Conservation (phyloP, 106 monocot genomes). For the Dendrobium nobile region DNA sequence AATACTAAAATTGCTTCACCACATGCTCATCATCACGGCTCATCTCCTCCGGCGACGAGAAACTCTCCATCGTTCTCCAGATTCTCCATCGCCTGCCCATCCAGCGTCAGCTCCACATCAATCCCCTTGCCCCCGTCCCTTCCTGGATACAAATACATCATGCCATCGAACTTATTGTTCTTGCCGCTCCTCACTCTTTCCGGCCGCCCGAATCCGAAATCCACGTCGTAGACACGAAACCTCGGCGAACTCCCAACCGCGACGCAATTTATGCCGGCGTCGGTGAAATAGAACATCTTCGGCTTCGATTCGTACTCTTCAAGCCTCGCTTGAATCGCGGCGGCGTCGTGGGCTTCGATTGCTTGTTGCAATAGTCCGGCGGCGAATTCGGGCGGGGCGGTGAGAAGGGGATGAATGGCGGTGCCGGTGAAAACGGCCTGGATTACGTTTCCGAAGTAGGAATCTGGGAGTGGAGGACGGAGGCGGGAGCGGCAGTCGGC, state of each 20-base stretch:
- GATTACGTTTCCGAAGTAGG: slow-evolving; percentile 87
- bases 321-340: slow-evolving; percentile 46
- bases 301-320: slow-evolving; percentile 81
- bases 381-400: slow-evolving; percentile 31
- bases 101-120: slow-evolving; percentile 81
- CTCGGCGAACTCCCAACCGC: slow-evolving; percentile 92
- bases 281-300: slow-evolving; percentile 86
- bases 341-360: slow-evolving; percentile 57
- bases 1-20: no score
- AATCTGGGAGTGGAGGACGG: slow-evolving; percentile 51
- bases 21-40: neutral
- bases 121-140: slow-evolving; percentile 56
- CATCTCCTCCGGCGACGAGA: slow-evolving; percentile 11
- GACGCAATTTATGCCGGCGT: slow-evolving; percentile 75
- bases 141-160: slow-evolving; percentile 82
- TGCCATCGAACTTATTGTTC: slow-evolving; percentile 98
- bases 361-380: slow-evolving; percentile 52
- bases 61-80: slow-evolving; percentile 71
- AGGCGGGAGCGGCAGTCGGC: slow-evolving; percentile 69
- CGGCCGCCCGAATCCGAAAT: slow-evolving; percentile 88
- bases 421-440: slow-evolving; percentile 82
- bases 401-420: slow-evolving; percentile 43
- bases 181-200: slow-evolving; percentile 80
- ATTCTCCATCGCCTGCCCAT: slow-evolving; percentile 58
- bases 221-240: slow-evolving; percentile 84